Conservation (phyloP, 2,329 filamentous ascomycete species). For the Emericellopsis atlantica region DNA sequence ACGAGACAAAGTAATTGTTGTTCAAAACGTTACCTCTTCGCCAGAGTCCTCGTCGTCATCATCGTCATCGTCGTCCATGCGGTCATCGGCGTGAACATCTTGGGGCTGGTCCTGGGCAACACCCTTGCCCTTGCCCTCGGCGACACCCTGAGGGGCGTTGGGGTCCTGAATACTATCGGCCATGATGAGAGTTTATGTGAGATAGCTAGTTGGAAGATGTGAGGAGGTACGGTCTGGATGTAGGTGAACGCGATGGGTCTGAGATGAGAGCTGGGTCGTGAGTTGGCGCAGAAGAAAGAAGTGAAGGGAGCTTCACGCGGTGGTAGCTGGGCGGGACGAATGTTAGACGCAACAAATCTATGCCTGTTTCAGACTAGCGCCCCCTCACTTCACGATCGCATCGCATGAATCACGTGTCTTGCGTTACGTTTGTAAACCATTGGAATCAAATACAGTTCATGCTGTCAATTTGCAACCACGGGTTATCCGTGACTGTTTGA, state of each 20-base stretch:
- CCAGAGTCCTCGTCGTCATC: conserved; percentile 34
- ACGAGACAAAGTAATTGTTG: too few species aligned
- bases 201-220: not conserved
- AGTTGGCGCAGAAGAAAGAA: not conserved
- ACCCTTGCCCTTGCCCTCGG: conserved; percentile 74
- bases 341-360: too few species aligned
- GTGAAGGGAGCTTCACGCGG: too few species aligned
- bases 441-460: too few species aligned
- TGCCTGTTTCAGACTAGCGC: too few species aligned
- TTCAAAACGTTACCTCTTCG: conserved; percentile 2
- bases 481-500: too few species aligned
- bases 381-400: too few species aligned
- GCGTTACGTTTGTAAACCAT: too few species aligned
- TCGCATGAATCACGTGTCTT: too few species aligned
- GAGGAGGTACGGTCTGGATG: not conserved
- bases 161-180: conserved; percentile 35
- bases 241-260: not conserved
- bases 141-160: conserved; percentile 23
- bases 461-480: too few species aligned
- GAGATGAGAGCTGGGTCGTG: not conserved
- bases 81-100: conserved; percentile 37
- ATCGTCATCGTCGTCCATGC: conserved; percentile 65
- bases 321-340: too few species aligned
- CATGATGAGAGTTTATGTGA: conserved; percentile 19
- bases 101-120: conserved; percentile 48